A percentile compares a stretch with the other conserved stretches of the same genome.
These are phyloP conservation scores for Colletotrichum higginsianum DNA, from an alignment of 2,329 filamentous ascomycete species.

Conservation along the genomic window DNA sequence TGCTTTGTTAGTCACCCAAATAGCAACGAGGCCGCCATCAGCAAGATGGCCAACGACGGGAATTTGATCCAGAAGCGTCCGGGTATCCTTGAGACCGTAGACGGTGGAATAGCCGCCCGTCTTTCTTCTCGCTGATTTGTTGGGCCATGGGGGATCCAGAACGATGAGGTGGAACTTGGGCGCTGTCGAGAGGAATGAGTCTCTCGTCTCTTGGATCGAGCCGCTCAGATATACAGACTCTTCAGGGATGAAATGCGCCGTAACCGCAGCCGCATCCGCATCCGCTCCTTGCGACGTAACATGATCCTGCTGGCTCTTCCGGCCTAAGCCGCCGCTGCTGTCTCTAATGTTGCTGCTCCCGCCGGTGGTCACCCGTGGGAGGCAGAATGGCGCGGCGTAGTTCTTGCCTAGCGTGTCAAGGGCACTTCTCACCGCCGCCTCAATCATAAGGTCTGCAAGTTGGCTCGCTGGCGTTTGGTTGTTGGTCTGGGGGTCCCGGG, in stretches of 20 bases:
- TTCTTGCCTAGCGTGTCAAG: conserved; percentile 54
- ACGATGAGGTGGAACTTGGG: conserved; percentile 77
- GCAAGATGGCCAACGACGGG: conserved; percentile 71
- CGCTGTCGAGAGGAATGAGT: conserved; percentile 58
- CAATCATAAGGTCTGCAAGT: conserved; percentile 68
- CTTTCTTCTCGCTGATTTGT: conserved; percentile 78
- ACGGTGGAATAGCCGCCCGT: conserved; percentile 65
- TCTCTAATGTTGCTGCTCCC: conserved; percentile 17
- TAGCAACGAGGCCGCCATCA: conserved; percentile 71
- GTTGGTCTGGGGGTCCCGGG: conserved; percentile 55
- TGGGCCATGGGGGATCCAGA: conserved; percentile 87
- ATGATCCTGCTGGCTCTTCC: conserved; percentile 13
- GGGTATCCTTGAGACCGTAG: conserved; percentile 61
- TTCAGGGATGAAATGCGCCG: conserved; percentile 56
- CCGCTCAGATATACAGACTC: conserved; percentile 64
- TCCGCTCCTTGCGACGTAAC: background rate
- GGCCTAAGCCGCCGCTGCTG: background rate
- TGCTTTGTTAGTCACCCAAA: conserved; percentile 85
- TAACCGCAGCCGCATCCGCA: background rate
- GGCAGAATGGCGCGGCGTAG: conserved; percentile 62
- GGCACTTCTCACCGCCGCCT: conserved; percentile 61
- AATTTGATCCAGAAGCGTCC: conserved; percentile 65
- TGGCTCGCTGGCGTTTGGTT: conserved; percentile 61
- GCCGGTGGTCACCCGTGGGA: conserved; percentile 56
- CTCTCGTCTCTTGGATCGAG: conserved; percentile 59